These are phyloP conservation scores for Fomitopsis palustris DNA, from an alignment of 1,284 basidiomycete genomes.

Conservation along the genomic window DNA sequence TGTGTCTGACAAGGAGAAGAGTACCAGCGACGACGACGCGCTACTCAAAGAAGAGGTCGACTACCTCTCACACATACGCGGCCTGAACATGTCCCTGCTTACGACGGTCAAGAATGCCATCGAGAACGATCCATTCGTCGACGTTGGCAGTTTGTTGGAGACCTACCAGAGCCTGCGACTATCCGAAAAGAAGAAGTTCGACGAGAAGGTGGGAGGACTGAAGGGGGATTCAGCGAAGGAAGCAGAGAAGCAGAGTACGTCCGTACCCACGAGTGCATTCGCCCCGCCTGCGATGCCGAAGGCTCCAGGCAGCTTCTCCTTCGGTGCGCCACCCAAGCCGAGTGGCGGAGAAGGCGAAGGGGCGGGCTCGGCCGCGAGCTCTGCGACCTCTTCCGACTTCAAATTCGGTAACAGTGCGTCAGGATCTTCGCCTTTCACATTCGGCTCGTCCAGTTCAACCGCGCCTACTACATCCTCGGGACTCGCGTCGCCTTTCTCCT, in stretches of 20 bases:
- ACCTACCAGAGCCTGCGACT: constrained; percentile 63
- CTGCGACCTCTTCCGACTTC: neutral
- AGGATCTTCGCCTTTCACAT: constrained; percentile 14
- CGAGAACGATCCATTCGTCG: constrained; percentile 74
- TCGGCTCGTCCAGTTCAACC: constrained; percentile 7
- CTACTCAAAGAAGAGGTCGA: constrained; percentile 36
- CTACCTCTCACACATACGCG: constrained; percentile 77
- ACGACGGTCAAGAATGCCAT: constrained; percentile 59
- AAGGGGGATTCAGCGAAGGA: constrained; percentile 3
- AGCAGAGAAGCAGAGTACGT: neutral
- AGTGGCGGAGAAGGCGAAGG: neutral
- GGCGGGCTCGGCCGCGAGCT: neutral
- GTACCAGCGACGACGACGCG: constrained; percentile 25
- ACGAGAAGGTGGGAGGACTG: constrained; percentile 32
- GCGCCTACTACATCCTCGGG: neutral
- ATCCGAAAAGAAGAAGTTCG: constrained; percentile 56
- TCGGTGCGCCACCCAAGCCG: constrained; percentile 18
- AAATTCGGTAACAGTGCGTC: neutral
- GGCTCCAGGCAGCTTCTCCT: constrained; percentile 31
- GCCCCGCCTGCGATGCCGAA: constrained; percentile 37
- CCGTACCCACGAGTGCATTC: neutral
- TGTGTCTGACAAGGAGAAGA: constrained; percentile 6
- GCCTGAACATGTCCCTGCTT: constrained; percentile 75
- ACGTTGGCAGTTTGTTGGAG: constrained; percentile 58
- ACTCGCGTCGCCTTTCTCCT: constrained; percentile 3